phyloP scores from a whole-genome alignment of 768 basidiomycete genomes.

The Ephemerocybe angulata region DNA sequence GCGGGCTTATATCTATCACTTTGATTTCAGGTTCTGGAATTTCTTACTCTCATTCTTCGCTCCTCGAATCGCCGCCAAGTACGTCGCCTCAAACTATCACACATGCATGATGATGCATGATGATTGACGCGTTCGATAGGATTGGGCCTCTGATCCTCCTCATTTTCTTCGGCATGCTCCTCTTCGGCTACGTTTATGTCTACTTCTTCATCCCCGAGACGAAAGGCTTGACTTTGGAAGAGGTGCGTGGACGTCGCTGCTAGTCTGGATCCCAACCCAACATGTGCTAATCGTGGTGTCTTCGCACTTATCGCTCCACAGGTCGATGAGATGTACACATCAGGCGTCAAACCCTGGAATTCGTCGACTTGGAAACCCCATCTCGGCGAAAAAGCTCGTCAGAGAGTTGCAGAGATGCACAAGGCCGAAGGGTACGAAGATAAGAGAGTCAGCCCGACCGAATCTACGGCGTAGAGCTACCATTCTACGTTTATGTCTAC shows the following conservation, averaged over 20 bases:
- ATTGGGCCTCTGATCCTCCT: constrained; percentile 74
- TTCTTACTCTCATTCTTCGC: constrained; percentile 72
- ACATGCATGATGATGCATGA: background rate
- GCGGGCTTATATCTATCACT: background rate
- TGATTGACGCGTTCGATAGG: constrained; percentile 22
- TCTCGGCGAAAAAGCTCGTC: too few relatives aligned
- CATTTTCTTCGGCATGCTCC: constrained; percentile 72
- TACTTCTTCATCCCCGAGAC: constrained; percentile 80
- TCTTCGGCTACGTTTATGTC: constrained; percentile 69
- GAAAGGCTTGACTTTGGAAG: constrained; percentile 71
- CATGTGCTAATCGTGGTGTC: constrained; percentile 1
- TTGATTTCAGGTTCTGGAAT: constrained; percentile 62
- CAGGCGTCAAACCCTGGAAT: constrained; percentile 65
- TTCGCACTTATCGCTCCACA: constrained; percentile 17
- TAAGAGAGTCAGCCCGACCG: too few relatives aligned
- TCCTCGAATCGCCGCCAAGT: constrained; percentile 59
- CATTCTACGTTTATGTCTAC: too few relatives aligned
- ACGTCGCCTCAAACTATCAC: constrained; percentile 14
- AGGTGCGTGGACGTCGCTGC: too few relatives aligned
- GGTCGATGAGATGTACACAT: constrained; percentile 74
- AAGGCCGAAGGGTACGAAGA: too few relatives aligned
- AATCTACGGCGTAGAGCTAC: too few relatives aligned
- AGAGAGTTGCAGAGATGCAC: too few relatives aligned
- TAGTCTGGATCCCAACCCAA: too few relatives aligned
- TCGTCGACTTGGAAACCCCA: constrained; percentile 58